Conservation (phyloP, 2,329 filamentous ascomycete species). For the Westerdykella ornata region DNA sequence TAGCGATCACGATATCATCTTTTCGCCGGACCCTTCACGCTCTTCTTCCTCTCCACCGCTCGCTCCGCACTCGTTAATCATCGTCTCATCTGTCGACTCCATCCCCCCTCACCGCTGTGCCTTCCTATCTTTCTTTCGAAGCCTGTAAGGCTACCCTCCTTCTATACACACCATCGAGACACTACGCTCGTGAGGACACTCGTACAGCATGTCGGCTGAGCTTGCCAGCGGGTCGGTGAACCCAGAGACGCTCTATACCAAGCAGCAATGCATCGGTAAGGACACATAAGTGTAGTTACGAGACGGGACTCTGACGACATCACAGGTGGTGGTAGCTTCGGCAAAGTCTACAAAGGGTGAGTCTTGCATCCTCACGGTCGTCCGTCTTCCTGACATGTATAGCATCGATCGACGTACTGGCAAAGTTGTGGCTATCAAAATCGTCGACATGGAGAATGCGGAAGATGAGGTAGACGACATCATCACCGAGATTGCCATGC, state of each 20-base stretch:
- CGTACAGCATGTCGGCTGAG: constrained; percentile 14
- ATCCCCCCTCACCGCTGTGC: not conserved
- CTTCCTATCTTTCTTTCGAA: not conserved
- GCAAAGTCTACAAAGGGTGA: constrained; percentile 97
- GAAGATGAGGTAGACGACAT: constrained; percentile 99
- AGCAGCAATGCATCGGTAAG: constrained; percentile 49
- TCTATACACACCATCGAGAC: not conserved
- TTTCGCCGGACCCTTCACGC: not conserved
- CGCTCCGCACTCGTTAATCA: not conserved
- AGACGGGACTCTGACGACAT: constrained; percentile 13
- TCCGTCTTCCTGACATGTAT: constrained; percentile 6
- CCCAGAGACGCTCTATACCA: constrained; percentile 87
- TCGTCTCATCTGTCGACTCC: not conserved
- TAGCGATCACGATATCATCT: too few relatives aligned
- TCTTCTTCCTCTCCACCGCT: not conserved
- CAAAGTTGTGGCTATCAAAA: constrained; percentile 92
- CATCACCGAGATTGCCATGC: constrained; percentile 95
- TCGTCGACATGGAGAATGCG: constrained; percentile 97
- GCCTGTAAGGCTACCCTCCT: not conserved
- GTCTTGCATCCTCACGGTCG: constrained; percentile 17
- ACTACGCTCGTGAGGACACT: not conserved
- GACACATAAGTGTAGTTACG: not conserved
- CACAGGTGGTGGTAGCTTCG: constrained; percentile 89
- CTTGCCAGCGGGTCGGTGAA: constrained; percentile 55
- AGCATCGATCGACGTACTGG: constrained; percentile 91